Base-by-base conservation (phyloP, 352 stramenopile species). In the Discostella stelligera region DNA sequence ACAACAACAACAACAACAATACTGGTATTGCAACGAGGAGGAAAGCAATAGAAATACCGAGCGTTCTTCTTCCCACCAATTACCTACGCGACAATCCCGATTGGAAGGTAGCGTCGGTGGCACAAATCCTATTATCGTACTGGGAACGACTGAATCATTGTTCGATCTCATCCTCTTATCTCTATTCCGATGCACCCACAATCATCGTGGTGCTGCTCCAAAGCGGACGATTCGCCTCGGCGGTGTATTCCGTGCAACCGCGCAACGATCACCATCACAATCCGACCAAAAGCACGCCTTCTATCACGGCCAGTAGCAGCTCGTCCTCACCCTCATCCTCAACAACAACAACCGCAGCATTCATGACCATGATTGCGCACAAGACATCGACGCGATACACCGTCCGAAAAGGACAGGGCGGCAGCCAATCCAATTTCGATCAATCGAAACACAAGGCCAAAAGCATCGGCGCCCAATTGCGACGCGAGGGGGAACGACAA, bases 321-420 rank as follows among this genome's bases (percentile, higher is more conserved):
- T n/a, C n/a, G n/a, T n/a, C n/a, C n/a, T n/a, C n/a, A n/a, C n/a
- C n/a, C n/a, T n/a, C n/a, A n/a, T n/a, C n/a, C n/a, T n/a, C n/a
- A 69, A 25, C 20, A 74, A 3, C 30, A 58, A 23, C 3, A 64
- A 59, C 44, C 13, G 32, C 30, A 63, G 11, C 83, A 95, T 41
- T 88, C 91, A 74, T 93, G 95, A 41, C 95, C 94, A 75, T 96
- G 94, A 27, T 98, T 16, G 91, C 90, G 48, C 95, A 98, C 80
- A 96, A 95, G 79, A 95, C 95, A 48, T 97, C 95, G 53, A 90
- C 95, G 66, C 86, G 94, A 16, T 98, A 98, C 85, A 98, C 95
- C 7, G 93, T 95, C 5, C 91, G 95, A 39, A 92, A 95, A 61
- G 97, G 97, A 62, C 95, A 98, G 77, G 95, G 95, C 21, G 96